phyloP scores from a whole-genome alignment of 371 early-diverging fungal species.

The Haplosporangium sp. region DNA sequence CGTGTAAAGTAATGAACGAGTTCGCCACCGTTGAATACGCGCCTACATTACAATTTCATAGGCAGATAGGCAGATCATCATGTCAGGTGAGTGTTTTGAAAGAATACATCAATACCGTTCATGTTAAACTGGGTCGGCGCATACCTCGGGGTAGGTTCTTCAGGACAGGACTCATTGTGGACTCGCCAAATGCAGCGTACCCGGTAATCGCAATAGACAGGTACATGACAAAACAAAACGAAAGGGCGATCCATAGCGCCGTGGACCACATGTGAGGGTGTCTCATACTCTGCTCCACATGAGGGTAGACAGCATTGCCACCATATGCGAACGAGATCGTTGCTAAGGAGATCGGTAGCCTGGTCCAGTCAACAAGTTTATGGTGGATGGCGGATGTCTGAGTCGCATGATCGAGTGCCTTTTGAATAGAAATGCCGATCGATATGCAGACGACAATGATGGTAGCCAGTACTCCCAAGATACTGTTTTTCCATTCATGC shows the following conservation, averaged over 20 bases:
- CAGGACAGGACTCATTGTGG: slow-evolving; percentile 75
- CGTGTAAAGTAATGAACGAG: slow-evolving; percentile 60
- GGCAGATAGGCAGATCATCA: not conserved
- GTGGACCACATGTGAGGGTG: slow-evolving; percentile 75
- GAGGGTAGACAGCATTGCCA: slow-evolving; percentile 84
- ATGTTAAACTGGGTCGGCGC: no score
- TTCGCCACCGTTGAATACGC: slow-evolving; percentile 24
- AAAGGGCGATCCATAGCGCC: slow-evolving; percentile 73
- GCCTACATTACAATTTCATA: slow-evolving; percentile 7
- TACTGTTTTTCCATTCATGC: slow-evolving; percentile 6
- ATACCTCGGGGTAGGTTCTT: slow-evolving; percentile 72
- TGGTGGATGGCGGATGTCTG: slow-evolving; percentile 31
- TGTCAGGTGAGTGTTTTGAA: not conserved
- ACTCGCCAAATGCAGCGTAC: slow-evolving; percentile 81
- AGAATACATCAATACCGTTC: not conserved
- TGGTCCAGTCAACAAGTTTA: slow-evolving; percentile 61
- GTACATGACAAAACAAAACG: slow-evolving; percentile 78
- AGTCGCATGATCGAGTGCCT: slow-evolving; percentile 5
- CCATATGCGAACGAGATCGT: slow-evolving; percentile 84
- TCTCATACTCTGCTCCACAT: slow-evolving; percentile 85
- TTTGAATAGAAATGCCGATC: slow-evolving; percentile 22
- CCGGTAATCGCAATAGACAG: slow-evolving; percentile 76
- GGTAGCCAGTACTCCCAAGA: slow-evolving; percentile 36
- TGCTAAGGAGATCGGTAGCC: slow-evolving; percentile 67
- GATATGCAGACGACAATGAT: slow-evolving; percentile 36